phyloP scores from a whole-genome alignment of 139 green algal species.

The Ettlia oleoabundans region DNA sequence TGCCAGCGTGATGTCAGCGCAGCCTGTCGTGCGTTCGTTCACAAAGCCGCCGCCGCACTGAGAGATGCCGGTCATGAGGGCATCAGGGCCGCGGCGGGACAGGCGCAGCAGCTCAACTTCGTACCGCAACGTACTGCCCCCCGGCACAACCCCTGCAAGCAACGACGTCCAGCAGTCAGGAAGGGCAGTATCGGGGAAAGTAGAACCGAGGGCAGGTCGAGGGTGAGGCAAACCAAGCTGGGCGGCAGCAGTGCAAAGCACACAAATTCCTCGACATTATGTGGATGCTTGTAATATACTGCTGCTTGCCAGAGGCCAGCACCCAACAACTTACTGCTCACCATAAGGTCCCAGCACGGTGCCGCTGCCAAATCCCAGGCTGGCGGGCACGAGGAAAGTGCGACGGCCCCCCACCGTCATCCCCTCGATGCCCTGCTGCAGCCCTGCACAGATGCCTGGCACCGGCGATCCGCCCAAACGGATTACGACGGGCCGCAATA shows the following conservation, averaged over 20 bases:
- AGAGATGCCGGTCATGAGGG: constrained; percentile 33
- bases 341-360: constrained; percentile 52
- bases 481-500: constrained; percentile 44
- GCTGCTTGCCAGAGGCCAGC: too few relatives aligned
- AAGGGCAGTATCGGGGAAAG: too few relatives aligned
- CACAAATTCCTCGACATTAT: too few relatives aligned
- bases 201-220: too few relatives aligned
- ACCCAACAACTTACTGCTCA: too few relatives aligned
- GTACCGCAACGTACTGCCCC: constrained; percentile 43
- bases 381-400: constrained; percentile 47
- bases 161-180: too few relatives aligned
- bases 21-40: constrained; percentile 30
- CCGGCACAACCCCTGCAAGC: constrained; percentile 51
- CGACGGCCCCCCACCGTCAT: constrained; percentile 52
- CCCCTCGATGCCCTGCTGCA: constrained; percentile 45
- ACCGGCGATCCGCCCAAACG: constrained; percentile 49
- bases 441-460: constrained; percentile 48
- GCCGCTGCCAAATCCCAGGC: constrained; percentile 10
- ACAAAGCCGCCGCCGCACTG: constrained; percentile 48
- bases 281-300: too few relatives aligned
- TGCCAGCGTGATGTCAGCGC: constrained; percentile 28
- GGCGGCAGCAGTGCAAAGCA: too few relatives aligned
- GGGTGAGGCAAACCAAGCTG: too few relatives aligned
- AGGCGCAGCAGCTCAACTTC: constrained; percentile 56
- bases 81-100: constrained; percentile 33